phyloP scores from a whole-genome alignment of 306 rosid species.

The Cucumis hystrix region DNA sequence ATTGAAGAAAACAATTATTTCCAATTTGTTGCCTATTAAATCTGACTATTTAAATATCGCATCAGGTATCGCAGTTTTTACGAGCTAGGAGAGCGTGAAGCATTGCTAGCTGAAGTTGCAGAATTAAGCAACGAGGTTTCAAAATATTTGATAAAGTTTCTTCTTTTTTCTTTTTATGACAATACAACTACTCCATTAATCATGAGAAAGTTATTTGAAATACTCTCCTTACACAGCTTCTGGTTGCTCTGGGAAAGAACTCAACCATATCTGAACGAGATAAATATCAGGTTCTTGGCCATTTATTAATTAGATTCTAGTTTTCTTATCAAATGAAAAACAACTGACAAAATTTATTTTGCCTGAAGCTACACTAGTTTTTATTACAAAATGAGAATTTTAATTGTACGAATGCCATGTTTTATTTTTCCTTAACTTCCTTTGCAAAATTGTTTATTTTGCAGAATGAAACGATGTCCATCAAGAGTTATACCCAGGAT shows the following conservation, averaged over 20 bases:
- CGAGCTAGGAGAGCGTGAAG: slow-evolving; percentile 73
- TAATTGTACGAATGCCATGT: not conserved
- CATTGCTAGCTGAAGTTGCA: slow-evolving; percentile 54
- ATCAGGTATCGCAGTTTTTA: slow-evolving; percentile 56
- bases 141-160: slow-evolving; percentile 3
- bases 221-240: slow-evolving; percentile 36
- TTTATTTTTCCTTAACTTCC: not conserved
- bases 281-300: slow-evolving; percentile 38
- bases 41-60: slow-evolving; percentile 23
- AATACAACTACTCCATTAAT: not conserved
- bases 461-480: slow-evolving; percentile 43
- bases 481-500: slow-evolving; percentile 42
- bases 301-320: slow-evolving; percentile 6
- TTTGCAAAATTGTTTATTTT: slow-evolving; percentile 9
- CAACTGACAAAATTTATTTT: not conserved
- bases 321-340: slow-evolving; percentile 1
- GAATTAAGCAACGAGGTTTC: slow-evolving; percentile 71
- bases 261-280: slow-evolving; percentile 17
- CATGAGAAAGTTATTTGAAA: slow-evolving; percentile 16
- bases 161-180: not conserved
- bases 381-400: not conserved
- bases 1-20: slow-evolving; percentile 6
- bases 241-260: slow-evolving; percentile 35
- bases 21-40: slow-evolving; percentile 10
- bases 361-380: not conserved